Base-by-base conservation (phyloP, 768 basidiomycete genomes). In the Boletus subparvulus region DNA sequence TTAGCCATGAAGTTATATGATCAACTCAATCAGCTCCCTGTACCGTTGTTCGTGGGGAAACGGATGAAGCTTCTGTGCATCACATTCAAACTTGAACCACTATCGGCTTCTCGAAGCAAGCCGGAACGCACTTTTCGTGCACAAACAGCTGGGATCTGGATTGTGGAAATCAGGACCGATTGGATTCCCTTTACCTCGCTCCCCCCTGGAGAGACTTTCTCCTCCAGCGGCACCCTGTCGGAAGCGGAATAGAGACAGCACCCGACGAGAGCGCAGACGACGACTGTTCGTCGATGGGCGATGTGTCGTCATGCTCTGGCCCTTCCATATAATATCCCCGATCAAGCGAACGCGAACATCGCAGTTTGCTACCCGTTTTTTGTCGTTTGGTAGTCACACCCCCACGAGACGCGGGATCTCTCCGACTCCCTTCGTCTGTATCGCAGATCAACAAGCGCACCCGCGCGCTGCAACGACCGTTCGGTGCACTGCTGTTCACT, bases 161-260 rank as follows among this genome's bases (percentile, higher is more conserved):
- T 28, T 2, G 56, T 65, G 17, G 33, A 50, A 16, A 61, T 64
- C 6, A 39, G 6, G 16, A 50, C 4, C 21, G 30, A 43, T 32
- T 44, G 2, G 37, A 46, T 0, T 26, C 50, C 10, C 52, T 61
- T 0, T 43, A 28, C 19, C 50, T 64, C 12, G 36, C 58, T 21
- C 63, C 61, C 24, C 59, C 63, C 0, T 65, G 63, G 63, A 52
- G 61, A 6, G 50, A 60, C 26, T 46, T 53, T 14, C 56, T 64
- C 17, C 56, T 64, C 1, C 39, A 54, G 17, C 33, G 43, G 6
- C 53, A 37, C 12, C 50, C 43, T 6, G 33, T 50, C 3, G 50
- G 44, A 39, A 14, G 19, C 19, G 16, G 8, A 1, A 3, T 9
- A 14, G 50, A 36, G 14, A 13, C 3, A 4, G 2, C 16, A 5